phyloP scores from a whole-genome alignment of 2,329 filamentous ascomycete genomes.

The Botryotinia convoluta region DNA sequence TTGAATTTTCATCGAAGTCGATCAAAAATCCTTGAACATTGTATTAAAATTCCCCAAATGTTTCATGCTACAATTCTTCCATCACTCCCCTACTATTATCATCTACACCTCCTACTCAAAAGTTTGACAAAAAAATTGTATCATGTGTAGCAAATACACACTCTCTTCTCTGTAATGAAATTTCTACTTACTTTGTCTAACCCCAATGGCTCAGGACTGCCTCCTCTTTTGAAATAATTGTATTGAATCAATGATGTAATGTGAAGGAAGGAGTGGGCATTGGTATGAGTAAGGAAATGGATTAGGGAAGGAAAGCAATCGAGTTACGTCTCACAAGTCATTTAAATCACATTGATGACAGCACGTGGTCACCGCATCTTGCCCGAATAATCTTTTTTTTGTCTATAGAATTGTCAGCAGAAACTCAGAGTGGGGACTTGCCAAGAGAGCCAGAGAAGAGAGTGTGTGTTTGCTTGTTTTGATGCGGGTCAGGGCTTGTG shows the following conservation, averaged over 20 bases:
- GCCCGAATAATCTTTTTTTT: constrained; percentile 1
- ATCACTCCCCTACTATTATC: background rate
- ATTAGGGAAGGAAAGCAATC: background rate
- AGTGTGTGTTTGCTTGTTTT: constrained; percentile 9
- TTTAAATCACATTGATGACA: background rate
- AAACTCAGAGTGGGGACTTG: background rate
- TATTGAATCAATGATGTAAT: background rate
- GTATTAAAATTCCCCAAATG: background rate
- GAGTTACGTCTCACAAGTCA: background rate
- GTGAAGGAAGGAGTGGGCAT: background rate
- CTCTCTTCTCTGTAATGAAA: constrained; percentile 3
- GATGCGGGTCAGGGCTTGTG: background rate
- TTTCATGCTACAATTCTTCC: background rate
- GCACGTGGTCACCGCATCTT: background rate
- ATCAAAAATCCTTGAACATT: background rate
- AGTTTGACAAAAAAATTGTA: background rate
- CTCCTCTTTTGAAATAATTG: background rate
- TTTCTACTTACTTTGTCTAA: constrained; percentile 6
- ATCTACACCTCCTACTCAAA: background rate
- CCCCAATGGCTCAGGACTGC: constrained; percentile 1
- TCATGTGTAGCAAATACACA: background rate
- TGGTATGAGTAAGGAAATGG: background rate
- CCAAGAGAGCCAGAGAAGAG: constrained; percentile 13
- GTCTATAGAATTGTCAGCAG: background rate
- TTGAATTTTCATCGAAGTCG: background rate